Conservation (phyloP, 129 eudicot species). For the Flaveria linearis region DNA sequence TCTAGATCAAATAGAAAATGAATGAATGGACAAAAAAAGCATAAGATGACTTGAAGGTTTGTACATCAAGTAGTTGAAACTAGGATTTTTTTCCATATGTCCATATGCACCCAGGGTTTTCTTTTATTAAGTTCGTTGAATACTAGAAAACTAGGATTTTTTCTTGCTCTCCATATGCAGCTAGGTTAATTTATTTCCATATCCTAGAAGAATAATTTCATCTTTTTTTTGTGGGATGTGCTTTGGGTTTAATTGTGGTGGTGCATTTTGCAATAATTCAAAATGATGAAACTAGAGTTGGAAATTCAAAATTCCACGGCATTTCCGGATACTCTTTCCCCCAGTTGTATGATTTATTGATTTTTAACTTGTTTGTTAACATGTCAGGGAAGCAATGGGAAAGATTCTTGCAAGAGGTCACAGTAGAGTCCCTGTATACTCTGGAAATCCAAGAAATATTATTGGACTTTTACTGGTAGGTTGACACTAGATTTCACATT, state of each 20-base stretch:
- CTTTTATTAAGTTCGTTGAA: neutral
- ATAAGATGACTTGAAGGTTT: too few species aligned
- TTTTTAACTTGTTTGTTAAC: constrained; percentile 19
- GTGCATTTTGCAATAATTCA: neutral
- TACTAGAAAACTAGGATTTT: neutral
- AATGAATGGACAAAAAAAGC: too few species aligned
- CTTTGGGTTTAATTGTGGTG: neutral
- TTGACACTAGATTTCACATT: constrained; percentile 6
- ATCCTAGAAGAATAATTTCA: neutral
- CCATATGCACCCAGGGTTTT: neutral
- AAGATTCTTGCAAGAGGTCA: constrained; percentile 96
- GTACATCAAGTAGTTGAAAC: neutral
- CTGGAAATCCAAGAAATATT: constrained; percentile 84
- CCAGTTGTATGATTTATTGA: constrained; percentile 1
- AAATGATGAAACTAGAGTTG: neutral
- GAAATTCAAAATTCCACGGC: neutral
- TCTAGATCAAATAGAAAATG: neutral
- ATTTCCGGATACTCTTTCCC: neutral
- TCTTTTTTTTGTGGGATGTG: neutral
- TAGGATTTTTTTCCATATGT: neutral
- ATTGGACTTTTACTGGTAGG: constrained; percentile 90
- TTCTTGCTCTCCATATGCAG: neutral
- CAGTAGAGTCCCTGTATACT: constrained; percentile 95
- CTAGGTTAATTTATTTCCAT: too few species aligned
- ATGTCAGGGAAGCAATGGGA: constrained; percentile 92